Percentiles rank a stretch among this genome's conserved stretches.
Conservation (phyloP, 305 asterid genomes). For the Fraxinus sp. region DNA sequence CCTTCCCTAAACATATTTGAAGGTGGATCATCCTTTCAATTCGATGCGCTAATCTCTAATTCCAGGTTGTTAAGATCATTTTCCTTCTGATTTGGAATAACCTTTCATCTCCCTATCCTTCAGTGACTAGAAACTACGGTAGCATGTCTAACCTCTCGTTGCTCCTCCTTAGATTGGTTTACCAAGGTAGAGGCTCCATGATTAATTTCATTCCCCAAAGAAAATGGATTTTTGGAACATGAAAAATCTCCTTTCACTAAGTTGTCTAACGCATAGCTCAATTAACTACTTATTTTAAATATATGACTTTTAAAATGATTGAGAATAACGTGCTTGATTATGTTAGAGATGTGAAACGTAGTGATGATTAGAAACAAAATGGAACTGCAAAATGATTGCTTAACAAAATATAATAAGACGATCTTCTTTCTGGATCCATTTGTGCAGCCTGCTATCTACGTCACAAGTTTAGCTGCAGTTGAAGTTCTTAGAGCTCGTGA, state of each 20-base stretch:
- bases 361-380: background rate
- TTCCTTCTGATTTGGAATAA: background rate
- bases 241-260: background rate
- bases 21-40: background rate
- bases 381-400: background rate
- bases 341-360: background rate
- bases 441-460: constrained; percentile 91
- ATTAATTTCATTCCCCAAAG: background rate
- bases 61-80: background rate
- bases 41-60: background rate
- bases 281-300: background rate
- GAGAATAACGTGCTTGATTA: background rate
- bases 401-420: background rate
- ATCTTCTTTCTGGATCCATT: constrained; percentile 19
- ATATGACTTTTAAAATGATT: background rate
- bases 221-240: background rate
- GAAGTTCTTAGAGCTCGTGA: constrained; percentile 94
- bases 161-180: background rate
- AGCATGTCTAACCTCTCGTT: background rate
- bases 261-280: background rate
- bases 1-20: background rate
- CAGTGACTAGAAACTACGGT: background rate
- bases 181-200: background rate
- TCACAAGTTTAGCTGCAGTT: constrained; percentile 97
- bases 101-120: background rate